Evolutionary conservation across 1,284 basidiomycete species (phyloP).

Genomic region (Malassezia japonica): DNA sequence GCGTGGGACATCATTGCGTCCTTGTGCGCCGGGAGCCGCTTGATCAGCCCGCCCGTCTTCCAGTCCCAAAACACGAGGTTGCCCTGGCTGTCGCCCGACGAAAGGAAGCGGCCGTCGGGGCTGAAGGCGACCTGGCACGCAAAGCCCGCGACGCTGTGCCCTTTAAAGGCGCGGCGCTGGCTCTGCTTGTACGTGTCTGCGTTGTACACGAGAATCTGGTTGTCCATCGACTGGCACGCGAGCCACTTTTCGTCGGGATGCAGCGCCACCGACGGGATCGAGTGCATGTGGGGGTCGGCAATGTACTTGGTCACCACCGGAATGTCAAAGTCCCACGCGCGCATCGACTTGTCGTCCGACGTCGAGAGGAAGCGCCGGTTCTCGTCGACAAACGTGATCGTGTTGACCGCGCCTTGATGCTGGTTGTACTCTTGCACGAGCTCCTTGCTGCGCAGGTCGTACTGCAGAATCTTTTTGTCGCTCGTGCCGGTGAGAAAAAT

Average conservation of each 20-base stretch:
- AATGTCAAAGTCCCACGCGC: constrained; percentile 82
- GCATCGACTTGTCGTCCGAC: constrained; percentile 97
- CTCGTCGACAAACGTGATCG: constrained; percentile 92
- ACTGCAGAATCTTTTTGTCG: constrained; percentile 99
- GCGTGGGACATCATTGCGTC: constrained; percentile 94
- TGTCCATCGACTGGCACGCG: constrained; percentile 92
- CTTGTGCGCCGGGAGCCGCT: constrained; percentile 73
- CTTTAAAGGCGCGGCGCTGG: constrained; percentile 93
- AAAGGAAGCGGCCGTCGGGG: constrained; percentile 93
- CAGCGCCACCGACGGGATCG: constrained; percentile 91
- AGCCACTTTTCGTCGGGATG: constrained; percentile 94
- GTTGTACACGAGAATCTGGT: constrained; percentile 92
- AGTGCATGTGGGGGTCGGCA: constrained; percentile 98
- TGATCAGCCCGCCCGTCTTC: constrained; percentile 88
- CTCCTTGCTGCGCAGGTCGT: constrained; percentile 82
- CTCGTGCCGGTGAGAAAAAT: constrained; percentile 97
- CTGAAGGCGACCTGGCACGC: constrained; percentile 94
- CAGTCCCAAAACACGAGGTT: constrained; percentile 99
- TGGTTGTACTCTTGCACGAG: constrained; percentile 98
- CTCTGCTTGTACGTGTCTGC: constrained; percentile 91
- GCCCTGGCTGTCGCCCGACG: constrained; percentile 85
- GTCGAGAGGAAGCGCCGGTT: constrained; percentile 95
- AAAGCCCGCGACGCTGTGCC: constrained; percentile 90
- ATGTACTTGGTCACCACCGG: constrained; percentile 99
- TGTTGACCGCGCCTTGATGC: constrained; percentile 94